These are phyloP conservation scores for Cicer arietinum DNA, from an alignment of 306 rosid species.

Conservation along the genomic window DNA sequence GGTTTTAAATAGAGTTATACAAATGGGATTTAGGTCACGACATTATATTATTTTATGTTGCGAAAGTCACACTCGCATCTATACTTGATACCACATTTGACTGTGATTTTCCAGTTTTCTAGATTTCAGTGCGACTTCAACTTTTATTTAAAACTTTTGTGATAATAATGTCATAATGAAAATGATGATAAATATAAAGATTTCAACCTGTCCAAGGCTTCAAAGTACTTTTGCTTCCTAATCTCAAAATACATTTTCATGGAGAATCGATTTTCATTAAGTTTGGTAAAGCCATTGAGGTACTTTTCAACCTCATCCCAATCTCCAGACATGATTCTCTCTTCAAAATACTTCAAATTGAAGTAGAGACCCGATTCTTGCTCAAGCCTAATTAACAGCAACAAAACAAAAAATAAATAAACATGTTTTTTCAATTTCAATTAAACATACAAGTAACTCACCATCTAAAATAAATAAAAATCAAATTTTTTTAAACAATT, in stretches of 20 bases:
- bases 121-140: neutral
- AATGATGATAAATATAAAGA: neutral
- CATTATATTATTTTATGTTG: neutral
- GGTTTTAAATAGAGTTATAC: neutral
- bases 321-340: slow-evolving; percentile 65
- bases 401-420: neutral
- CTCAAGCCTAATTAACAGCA: slow-evolving; percentile 59
- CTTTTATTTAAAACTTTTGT: neutral
- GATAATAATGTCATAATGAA: neutral
- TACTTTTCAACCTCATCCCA: slow-evolving; percentile 87
- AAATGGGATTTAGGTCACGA: neutral
- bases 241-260: slow-evolving; percentile 76
- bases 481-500: neutral
- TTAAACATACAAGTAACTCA: neutral
- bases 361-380: slow-evolving; percentile 76
- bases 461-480: neutral
- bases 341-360: slow-evolving; percentile 79
- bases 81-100: neutral
- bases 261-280: slow-evolving; percentile 72
- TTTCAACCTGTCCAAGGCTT: slow-evolving; percentile 75
- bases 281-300: slow-evolving; percentile 67
- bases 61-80: neutral
- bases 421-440: neutral
- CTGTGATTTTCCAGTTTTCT: neutral
- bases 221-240: slow-evolving; percentile 84